These are phyloP conservation scores for Panicum hallii DNA, from an alignment of 202 grass and related monocot species.

Conservation along the genomic window DNA sequence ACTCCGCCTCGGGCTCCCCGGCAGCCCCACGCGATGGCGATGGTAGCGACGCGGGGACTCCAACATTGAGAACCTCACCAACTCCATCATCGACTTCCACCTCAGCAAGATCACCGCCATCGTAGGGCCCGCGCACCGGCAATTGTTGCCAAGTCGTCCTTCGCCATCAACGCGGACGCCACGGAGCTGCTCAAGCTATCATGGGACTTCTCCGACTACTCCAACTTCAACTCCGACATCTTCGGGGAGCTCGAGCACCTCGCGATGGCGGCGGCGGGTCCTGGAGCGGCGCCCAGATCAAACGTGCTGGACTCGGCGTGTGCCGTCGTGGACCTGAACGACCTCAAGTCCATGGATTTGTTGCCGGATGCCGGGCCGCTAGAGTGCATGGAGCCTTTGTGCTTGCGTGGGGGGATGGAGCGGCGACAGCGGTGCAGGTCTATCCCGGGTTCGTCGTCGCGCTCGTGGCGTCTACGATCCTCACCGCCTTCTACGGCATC, in stretches of 20 bases:
- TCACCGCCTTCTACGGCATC: too few relatives aligned
- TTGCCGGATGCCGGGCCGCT: slow-evolving; percentile 58
- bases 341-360: slow-evolving; percentile 69
- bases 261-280: slow-evolving; percentile 44
- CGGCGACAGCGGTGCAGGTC: too few relatives aligned
- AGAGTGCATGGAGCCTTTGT: slow-evolving; percentile 59
- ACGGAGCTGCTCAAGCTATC: slow-evolving; percentile 83
- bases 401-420: too few relatives aligned
- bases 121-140: slow-evolving; percentile 58
- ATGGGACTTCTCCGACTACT: slow-evolving; percentile 83
- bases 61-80: slow-evolving; percentile 71
- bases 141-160: slow-evolving; percentile 51
- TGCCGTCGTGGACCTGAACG: slow-evolving; percentile 59
- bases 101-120: slow-evolving; percentile 76
- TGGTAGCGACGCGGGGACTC: slow-evolving; percentile 17
- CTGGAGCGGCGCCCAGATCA: slow-evolving; percentile 29
- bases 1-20: slow-evolving; percentile 46
- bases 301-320: slow-evolving; percentile 9
- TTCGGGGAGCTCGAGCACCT: slow-evolving; percentile 89
- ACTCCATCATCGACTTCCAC: slow-evolving; percentile 85
- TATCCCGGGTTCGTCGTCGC: too few relatives aligned
- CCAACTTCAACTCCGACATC: slow-evolving; percentile 88
- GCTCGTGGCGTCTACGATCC: too few relatives aligned
- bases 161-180: slow-evolving; percentile 50
- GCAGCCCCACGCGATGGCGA: neutral